Percentiles rank a stretch among this genome's conserved stretches.
These are phyloP conservation scores for Syncephalastrum racemosum DNA, from an alignment of 371 early-diverging fungal species.

Conservation along the genomic window DNA sequence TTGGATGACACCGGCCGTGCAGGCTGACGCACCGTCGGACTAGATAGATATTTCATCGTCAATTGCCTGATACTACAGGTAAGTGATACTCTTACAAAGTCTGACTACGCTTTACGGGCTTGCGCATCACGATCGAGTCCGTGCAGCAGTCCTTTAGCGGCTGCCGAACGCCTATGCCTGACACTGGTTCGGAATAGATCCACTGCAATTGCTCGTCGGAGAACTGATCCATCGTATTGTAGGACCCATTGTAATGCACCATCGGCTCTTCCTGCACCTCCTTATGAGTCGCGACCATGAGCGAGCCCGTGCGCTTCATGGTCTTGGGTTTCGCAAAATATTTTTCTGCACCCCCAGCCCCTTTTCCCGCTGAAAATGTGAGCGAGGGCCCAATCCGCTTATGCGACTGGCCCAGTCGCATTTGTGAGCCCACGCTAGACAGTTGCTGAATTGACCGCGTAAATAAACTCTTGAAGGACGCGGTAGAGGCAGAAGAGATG, in stretches of 20 bases:
- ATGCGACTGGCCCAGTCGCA: conserved; percentile 8
- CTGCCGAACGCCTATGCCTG: not conserved
- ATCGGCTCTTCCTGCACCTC: conserved; percentile 22
- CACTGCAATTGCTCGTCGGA: conserved; percentile 38
- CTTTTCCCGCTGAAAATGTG: no score
- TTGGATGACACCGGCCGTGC: conserved; percentile 18
- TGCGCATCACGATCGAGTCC: conserved; percentile 36
- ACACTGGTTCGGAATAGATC: conserved; percentile 27
- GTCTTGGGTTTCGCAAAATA: no score
- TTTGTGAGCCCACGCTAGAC: conserved; percentile 18
- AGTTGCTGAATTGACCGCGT: conserved; percentile 17
- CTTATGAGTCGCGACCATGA: not conserved
- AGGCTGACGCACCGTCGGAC: conserved; percentile 13
- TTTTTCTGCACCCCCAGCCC: no score
- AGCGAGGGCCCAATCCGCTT: no score
- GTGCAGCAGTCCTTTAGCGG: conserved; percentile 20
- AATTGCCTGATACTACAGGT: not conserved
- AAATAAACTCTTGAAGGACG: conserved; percentile 16
- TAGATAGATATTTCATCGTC: not conserved
- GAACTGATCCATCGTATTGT: conserved; percentile 40
- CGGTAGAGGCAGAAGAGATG: conserved; percentile 18
- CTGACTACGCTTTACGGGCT: conserved; percentile 26
- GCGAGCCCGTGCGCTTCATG: no score
- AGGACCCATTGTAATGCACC: conserved; percentile 43
- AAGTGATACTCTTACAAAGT: conserved; percentile 15